Evolutionary conservation across 345 rosid genomes (phyloP).

Genomic region (Melastoma malabathricum): DNA sequence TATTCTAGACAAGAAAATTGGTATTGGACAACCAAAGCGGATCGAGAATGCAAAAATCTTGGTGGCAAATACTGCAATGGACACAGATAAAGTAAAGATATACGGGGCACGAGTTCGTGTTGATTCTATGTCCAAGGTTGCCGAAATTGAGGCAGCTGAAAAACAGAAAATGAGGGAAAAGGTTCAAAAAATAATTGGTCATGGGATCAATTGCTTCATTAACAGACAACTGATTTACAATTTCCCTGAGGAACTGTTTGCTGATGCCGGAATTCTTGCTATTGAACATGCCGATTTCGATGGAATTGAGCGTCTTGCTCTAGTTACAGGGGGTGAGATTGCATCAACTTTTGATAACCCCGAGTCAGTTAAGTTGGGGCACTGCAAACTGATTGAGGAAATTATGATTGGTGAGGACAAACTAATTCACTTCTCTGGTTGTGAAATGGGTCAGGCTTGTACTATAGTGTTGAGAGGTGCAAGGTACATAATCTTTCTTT

Average conservation of each 20-base stretch:
- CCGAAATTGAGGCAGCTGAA: conserved; percentile 98
- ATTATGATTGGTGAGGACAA: conserved; percentile 99
- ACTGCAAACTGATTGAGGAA: conserved; percentile 90
- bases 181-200: conserved; percentile 84
- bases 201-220: conserved; percentile 95
- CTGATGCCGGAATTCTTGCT: conserved; percentile 93
- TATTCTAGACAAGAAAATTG: conserved; percentile 98
- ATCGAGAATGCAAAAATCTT: conserved; percentile 89
- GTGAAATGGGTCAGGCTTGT: conserved; percentile 96
- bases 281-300: conserved; percentile 99
- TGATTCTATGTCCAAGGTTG: conserved; percentile 94
- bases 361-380: conserved; percentile 93
- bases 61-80: conserved; percentile 99
- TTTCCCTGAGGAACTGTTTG: conserved; percentile 95
- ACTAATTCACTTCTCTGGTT: conserved; percentile 94
- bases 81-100: conserved; percentile 95
- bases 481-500: conserved; percentile 28
- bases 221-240: conserved; percentile 97
- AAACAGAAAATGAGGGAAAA: conserved; percentile 97
- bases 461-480: conserved; percentile 92
- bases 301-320: conserved; percentile 86
- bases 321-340: conserved; percentile 96
- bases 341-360: conserved; percentile 98
- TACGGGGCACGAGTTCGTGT: conserved; percentile 99
- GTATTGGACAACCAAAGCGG: conserved; percentile 93